These are phyloP conservation scores for Blastocystis sp. DNA, from an alignment of 352 stramenopile genomes.

Conservation along the genomic window DNA sequence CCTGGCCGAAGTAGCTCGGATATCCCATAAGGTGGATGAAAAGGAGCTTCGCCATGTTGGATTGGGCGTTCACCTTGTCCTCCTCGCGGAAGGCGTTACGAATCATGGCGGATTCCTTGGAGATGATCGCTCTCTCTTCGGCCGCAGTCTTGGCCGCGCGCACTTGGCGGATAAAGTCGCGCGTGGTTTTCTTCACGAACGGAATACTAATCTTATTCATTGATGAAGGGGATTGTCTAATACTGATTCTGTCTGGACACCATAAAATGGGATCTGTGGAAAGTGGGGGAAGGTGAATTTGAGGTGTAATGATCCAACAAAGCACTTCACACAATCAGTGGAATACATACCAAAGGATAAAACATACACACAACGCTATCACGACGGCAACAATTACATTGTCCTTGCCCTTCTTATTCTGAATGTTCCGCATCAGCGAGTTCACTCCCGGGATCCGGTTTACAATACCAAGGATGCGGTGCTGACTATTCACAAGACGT, in stretches of 20 bases:
- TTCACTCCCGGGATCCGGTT: slow-evolving; percentile 1
- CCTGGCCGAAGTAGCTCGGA: slow-evolving; percentile 97
- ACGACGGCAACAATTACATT: slow-evolving; percentile 7
- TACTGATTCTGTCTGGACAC: too few species aligned
- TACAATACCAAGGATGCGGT: not conserved
- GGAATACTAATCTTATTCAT: slow-evolving; percentile 69
- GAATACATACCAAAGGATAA: slow-evolving; percentile 18
- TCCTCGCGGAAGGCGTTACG: slow-evolving; percentile 96
- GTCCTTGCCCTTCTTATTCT: slow-evolving; percentile 17
- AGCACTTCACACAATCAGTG: not conserved
- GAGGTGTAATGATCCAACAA: too few species aligned
- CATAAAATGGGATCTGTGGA: too few species aligned
- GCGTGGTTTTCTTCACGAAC: slow-evolving; percentile 67
- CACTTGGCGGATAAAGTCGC: slow-evolving; percentile 68
- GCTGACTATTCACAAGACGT: not conserved
- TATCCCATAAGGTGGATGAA: slow-evolving; percentile 99
- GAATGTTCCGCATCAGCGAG: not conserved
- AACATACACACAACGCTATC: not conserved
- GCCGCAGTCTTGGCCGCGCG: slow-evolving; percentile 78
- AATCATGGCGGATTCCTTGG: slow-evolving; percentile 97
- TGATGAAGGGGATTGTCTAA: too few species aligned
- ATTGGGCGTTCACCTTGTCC: slow-evolving; percentile 90
- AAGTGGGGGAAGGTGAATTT: too few species aligned
- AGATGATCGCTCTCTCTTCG: slow-evolving; percentile 96
- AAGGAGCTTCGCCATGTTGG: slow-evolving; percentile 98